Conservation (phyloP, 805 yeast species). For the Pichia exigua region DNA sequence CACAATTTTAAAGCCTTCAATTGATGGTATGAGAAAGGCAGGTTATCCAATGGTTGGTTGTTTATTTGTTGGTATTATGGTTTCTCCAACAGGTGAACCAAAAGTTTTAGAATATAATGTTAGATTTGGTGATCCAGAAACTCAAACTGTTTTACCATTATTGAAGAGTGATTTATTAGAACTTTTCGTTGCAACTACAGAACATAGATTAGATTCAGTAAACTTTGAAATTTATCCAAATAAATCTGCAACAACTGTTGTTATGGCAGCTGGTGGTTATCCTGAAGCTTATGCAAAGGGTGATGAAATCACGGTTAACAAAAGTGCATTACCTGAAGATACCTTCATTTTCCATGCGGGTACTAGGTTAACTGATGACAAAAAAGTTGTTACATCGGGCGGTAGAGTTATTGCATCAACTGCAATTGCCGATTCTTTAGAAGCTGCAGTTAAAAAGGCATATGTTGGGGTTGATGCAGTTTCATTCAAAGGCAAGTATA, state of each 20-base stretch:
- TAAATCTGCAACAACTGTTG: constrained; percentile 83
- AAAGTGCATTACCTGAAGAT: constrained; percentile 39
- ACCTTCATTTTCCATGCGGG: constrained; percentile 94
- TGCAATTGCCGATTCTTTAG: constrained; percentile 68
- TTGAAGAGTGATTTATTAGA: constrained; percentile 89
- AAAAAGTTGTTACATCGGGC: constrained; percentile 73
- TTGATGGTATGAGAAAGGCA: constrained; percentile 93
- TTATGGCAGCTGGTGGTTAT: constrained; percentile 94
- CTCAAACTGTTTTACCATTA: constrained; percentile 91
- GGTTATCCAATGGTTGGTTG: constrained; percentile 95
- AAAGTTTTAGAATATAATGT: constrained; percentile 95
- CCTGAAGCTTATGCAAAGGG: constrained; percentile 86
- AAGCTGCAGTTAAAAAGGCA: constrained; percentile 78
- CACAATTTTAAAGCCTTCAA: constrained; percentile 79
- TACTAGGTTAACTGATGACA: constrained; percentile 47
- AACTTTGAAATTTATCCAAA: constrained; percentile 43
- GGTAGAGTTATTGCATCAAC: constrained; percentile 97
- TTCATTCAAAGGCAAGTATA: constrained; percentile 65
- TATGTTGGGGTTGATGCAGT: constrained; percentile 78
- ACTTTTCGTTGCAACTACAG: constrained; percentile 87
- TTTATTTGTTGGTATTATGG: constrained; percentile 90
- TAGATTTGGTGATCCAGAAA: constrained; percentile 98
- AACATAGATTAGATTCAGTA: constrained; percentile 86
- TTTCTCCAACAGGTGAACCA: constrained; percentile 74
- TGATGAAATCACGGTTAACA: constrained; percentile 60